Conservation (phyloP, 176 grass and related monocot species). For the Raddia distichophylla region DNA sequence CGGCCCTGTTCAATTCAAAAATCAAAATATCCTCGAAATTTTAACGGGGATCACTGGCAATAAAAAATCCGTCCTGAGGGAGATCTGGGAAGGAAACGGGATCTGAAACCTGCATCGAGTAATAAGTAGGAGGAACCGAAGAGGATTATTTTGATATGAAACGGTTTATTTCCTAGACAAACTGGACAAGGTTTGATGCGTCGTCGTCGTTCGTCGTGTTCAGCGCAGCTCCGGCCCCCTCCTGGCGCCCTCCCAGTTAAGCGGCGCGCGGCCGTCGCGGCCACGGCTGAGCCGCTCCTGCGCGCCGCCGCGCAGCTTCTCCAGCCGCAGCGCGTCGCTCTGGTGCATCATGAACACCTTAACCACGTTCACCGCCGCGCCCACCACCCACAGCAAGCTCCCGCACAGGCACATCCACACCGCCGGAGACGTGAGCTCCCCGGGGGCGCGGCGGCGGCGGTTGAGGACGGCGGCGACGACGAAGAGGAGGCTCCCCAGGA, state of each 20-base stretch:
- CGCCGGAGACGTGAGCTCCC: too few relatives aligned
- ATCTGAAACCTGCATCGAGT: too few relatives aligned
- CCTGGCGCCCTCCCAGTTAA: conserved; percentile 38
- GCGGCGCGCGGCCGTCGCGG: conserved; percentile 56
- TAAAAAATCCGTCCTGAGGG: too few relatives aligned
- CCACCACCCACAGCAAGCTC: conserved; percentile 65
- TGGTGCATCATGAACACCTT: conserved; percentile 81
- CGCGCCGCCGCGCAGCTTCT: conserved; percentile 86
- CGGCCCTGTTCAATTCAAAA: too few relatives aligned
- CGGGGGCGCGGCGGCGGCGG: background rate
- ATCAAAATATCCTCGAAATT: too few relatives aligned
- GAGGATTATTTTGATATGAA: too few relatives aligned
- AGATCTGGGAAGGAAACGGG: too few relatives aligned
- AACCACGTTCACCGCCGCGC: conserved; percentile 57
- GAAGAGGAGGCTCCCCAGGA: conserved; percentile 82
- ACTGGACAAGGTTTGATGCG: too few relatives aligned
- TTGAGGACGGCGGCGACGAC: conserved; percentile 58
- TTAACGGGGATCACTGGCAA: too few relatives aligned
- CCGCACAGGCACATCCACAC: conserved; percentile 58
- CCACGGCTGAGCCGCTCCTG: conserved; percentile 71
- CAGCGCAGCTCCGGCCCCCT: conserved; percentile 34
- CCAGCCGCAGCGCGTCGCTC: conserved; percentile 58
- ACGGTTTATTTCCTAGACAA: too few relatives aligned
- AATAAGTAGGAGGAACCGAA: too few relatives aligned
- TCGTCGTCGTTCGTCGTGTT: background rate